Conservation (phyloP, 164 flowering plant species). For the Saururus chinensis region DNA sequence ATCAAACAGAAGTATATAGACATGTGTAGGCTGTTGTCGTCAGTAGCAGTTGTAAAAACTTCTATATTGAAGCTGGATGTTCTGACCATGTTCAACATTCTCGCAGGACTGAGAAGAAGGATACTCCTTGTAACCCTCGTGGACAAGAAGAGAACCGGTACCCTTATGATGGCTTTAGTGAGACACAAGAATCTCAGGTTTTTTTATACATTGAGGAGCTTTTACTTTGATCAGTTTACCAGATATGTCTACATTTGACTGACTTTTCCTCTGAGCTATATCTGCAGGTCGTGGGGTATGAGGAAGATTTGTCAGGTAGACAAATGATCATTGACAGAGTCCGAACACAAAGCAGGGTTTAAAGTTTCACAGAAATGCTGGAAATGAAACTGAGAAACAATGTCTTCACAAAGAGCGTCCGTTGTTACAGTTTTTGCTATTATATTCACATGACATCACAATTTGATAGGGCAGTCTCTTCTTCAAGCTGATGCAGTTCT, state of each 20-base stretch:
- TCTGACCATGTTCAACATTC: neutral
- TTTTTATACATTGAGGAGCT: neutral
- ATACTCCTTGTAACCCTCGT: conserved; percentile 22
- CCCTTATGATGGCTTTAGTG: conserved; percentile 66
- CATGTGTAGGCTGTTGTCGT: neutral
- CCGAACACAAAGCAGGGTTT: conserved; percentile 51
- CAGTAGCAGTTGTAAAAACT: neutral
- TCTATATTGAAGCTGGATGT: neutral
- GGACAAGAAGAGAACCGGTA: conserved; percentile 21
- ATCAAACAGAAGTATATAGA: too few species aligned
- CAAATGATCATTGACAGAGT: conserved; percentile 90
- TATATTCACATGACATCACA: too few species aligned
- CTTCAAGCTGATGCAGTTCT: too few species aligned
- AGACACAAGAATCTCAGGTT: conserved; percentile 99
- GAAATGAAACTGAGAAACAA: neutral
- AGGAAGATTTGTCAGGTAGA: conserved; percentile 86
- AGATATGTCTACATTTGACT: neutral
- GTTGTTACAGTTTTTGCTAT: too few species aligned
- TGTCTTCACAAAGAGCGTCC: too few species aligned
- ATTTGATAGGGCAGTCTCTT: too few species aligned
- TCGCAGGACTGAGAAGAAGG: conserved; percentile 44
- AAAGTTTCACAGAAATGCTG: conserved; percentile 5
- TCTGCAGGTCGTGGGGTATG: conserved; percentile 84
- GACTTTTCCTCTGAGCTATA: neutral
- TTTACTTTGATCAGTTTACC: neutral